Evolutionary conservation across 225 moss, liverwort and hornwort genomes (phyloP), one percentile per base, ranked within the genome.

Genomic region (Pseudoscleropodium purum): DNA sequence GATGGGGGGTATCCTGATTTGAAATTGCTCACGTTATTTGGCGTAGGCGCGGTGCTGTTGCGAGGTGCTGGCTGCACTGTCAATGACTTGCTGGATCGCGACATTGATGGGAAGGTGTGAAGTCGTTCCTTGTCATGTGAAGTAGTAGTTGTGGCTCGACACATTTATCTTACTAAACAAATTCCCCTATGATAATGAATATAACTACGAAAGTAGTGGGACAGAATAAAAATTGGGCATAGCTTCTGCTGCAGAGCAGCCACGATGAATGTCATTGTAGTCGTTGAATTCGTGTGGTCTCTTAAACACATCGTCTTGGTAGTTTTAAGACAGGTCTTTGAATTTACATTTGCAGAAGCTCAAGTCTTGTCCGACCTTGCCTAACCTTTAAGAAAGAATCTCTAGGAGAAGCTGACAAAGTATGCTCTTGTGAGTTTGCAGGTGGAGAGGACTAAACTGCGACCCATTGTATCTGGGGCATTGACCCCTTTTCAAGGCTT

Each of bases 31-130:
- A 91, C 94, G 73, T 91, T 95, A 88, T 97, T 99, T 92, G 99
- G 97, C 64, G 47, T 96, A n/a, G 99, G 99, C 66, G 97, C 99
- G 57, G 79, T 99, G 20, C 95, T 99, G 52, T 88, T 97, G 87
- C 95, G 99, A 77, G 97, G 99, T n/a, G 99, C 99, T 59, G 99
- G 99, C 62, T 99, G 97, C 92, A 99, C 97, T 88, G 93, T 99
- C 65, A 99, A 99, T 89, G 99, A 99, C 92, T 93, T 99, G 78
- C 89, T 94, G 92, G 97, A 99, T 87, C 95, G 97, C n/a, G 97
- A 97, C 83, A 97, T 99, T 63, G 97, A 99, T 91, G 91, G 89
- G 73, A 94, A 94, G 99, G 97, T 97, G 88, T 91, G 73, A 43
- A 20, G 41, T 79, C 56, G 39, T 51, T 43, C 81, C 47, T 75